phyloP scores from a whole-genome alignment of 2,329 filamentous ascomycete species.

The Pezicula rhizophila region DNA sequence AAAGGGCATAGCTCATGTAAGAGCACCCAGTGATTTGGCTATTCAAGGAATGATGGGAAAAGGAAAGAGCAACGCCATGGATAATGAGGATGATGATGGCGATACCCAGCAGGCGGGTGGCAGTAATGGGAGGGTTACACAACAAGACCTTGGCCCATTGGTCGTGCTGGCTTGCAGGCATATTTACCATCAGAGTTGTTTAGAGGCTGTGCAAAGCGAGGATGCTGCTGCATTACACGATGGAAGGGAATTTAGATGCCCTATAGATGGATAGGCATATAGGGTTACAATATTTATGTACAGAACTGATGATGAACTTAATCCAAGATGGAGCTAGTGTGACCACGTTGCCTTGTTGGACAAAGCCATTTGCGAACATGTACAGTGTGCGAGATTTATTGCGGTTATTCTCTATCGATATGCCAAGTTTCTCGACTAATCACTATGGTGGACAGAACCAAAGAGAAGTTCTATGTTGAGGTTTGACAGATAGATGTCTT shows the following conservation, averaged over 20 bases:
- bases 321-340: too few relatives aligned
- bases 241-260: constrained; percentile 31
- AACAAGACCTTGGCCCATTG: constrained; percentile 54
- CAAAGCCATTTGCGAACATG: too few relatives aligned
- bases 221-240: constrained; percentile 47
- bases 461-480: too few relatives aligned
- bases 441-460: too few relatives aligned
- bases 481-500: too few relatives aligned
- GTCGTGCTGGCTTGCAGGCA: constrained; percentile 66
- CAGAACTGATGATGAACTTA: too few relatives aligned
- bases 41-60: constrained; percentile 14
- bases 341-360: too few relatives aligned
- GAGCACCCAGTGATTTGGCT: too few relatives aligned
- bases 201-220: constrained; percentile 58
- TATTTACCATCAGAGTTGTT: constrained; percentile 62
- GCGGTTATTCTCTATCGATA: too few relatives aligned
- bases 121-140: constrained; percentile 25
- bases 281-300: constrained; percentile 3
- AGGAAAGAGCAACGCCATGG: constrained; percentile 22
- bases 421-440: too few relatives aligned
- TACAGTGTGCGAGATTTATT: too few relatives aligned
- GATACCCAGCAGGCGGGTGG: constrained; percentile 29
- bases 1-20: constrained; percentile 33
- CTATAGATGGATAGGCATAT: constrained; percentile 33
- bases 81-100: constrained; percentile 24